These are phyloP conservation scores for Pilatotrama ljubarskyi DNA, from an alignment of 768 basidiomycete species.

Conservation along the genomic window DNA sequence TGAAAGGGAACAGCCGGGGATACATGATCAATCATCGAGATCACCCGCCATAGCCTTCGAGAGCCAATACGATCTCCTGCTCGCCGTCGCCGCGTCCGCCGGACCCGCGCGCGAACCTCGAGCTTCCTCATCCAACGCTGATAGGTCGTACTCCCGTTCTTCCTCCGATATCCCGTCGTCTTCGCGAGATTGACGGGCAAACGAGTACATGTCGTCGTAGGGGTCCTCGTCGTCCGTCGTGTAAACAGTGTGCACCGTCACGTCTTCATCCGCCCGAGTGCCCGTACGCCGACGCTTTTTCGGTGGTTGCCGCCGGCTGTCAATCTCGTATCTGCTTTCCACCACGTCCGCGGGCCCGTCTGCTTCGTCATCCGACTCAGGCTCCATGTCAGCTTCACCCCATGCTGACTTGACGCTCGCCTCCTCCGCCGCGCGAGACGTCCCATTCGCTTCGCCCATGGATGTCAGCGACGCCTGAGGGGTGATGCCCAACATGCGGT, in stretches of 20 bases:
- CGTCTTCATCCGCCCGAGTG: slow-evolving; percentile 28
- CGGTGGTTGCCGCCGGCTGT: slow-evolving; percentile 40
- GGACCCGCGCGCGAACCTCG: slow-evolving; percentile 26
- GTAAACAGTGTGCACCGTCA: slow-evolving; percentile 44
- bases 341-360: slow-evolving; percentile 47
- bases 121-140: slow-evolving; percentile 8
- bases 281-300: slow-evolving; percentile 49
- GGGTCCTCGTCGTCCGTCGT: slow-evolving; percentile 51
- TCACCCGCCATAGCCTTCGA: slow-evolving; percentile 47
- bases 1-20: neutral
- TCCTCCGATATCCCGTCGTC: slow-evolving; percentile 34
- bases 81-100: slow-evolving; percentile 29
- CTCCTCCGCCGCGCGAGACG: slow-evolving; percentile 18
- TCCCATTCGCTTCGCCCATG: slow-evolving; percentile 4
- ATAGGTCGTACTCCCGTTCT: slow-evolving; percentile 27
- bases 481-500: slow-evolving; percentile 53
- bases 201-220: slow-evolving; percentile 24
- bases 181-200: slow-evolving; percentile 16
- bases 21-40: slow-evolving; percentile 24
- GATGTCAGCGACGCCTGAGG: slow-evolving; percentile 17
- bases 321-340: slow-evolving; percentile 45
- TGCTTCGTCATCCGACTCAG: slow-evolving; percentile 30
- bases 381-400: slow-evolving; percentile 40
- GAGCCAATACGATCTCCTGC: slow-evolving; percentile 57
- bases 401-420: slow-evolving; percentile 40